These are phyloP conservation scores for Eucalyptus viminalis DNA, from an alignment of 345 rosid species.

Conservation along the genomic window DNA sequence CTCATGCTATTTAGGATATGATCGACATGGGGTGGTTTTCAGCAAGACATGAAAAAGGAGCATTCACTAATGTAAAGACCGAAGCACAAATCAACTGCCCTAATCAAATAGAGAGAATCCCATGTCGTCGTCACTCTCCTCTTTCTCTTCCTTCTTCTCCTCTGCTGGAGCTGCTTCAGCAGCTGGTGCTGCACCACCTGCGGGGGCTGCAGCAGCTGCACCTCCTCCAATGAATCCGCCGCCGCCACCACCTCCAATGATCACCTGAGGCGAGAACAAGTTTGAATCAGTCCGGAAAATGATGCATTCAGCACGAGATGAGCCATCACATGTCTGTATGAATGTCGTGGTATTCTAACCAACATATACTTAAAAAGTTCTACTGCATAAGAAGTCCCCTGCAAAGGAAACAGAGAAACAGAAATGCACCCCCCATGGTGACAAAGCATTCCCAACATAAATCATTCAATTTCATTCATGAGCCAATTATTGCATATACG, in stretches of 20 bases:
- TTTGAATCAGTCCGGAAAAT: neutral
- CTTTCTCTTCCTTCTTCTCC: conserved; percentile 52
- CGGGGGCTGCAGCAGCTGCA: conserved; percentile 20
- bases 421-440: neutral
- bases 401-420: neutral
- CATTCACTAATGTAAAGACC: neutral
- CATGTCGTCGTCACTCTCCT: conserved; percentile 58
- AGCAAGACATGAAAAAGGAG: neutral
- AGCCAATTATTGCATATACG: neutral
- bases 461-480: neutral
- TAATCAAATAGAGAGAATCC: conserved; percentile 67
- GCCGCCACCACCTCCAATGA: conserved; percentile 31
- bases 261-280: conserved; percentile 14
- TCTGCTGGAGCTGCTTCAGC: conserved; percentile 38
- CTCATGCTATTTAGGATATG: neutral
- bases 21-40: neutral
- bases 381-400: neutral
- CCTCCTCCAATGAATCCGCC: conserved; percentile 42
- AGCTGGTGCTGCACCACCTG: conserved; percentile 34
- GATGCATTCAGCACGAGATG: neutral
- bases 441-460: neutral
- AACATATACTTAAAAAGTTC: neutral
- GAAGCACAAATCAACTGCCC: neutral
- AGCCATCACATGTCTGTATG: neutral
- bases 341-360: neutral